Percentiles rank a stretch among this genome's conserved stretches.
Evolutionary conservation across 208 protist genomes (phyloP).

Genomic region (Leptomonas pyrrhocoris): DNA sequence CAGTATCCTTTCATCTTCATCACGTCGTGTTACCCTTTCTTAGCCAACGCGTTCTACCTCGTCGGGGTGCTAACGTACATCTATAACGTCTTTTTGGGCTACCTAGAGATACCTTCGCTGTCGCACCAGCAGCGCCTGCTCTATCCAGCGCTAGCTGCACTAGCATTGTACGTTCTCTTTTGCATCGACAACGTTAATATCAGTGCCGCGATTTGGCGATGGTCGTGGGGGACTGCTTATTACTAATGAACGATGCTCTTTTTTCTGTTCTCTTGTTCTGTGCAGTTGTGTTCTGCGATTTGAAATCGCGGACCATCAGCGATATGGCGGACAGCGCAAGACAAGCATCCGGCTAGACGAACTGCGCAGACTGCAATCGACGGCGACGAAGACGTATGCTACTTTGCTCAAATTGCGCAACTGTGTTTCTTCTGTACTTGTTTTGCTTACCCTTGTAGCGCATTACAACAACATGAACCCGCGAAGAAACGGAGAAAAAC

Average conservation of each 20-base stretch:
- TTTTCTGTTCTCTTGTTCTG: neutral
- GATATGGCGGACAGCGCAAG: too few species aligned
- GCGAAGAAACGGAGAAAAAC: too few species aligned
- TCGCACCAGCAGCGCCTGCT: constrained; percentile 86
- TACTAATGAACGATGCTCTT: neutral
- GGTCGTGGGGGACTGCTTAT: neutral
- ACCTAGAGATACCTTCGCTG: constrained; percentile 91
- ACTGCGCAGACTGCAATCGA: neutral
- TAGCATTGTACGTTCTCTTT: constrained; percentile 53
- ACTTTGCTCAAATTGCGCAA: neutral
- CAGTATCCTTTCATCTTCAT: constrained; percentile 49
- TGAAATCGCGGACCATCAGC: neutral
- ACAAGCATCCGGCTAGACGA: too few species aligned
- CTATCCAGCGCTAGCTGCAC: constrained; percentile 82
- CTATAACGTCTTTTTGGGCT: constrained; percentile 93
- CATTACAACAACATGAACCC: neutral
- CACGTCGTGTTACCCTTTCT: constrained; percentile 72
- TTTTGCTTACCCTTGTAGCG: neutral
- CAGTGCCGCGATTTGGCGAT: constrained; percentile 17
- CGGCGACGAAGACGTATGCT: neutral
- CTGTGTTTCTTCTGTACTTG: neutral
- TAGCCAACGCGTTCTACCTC: constrained; percentile 63
- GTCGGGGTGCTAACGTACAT: constrained; percentile 78
- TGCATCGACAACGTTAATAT: constrained; percentile 50
- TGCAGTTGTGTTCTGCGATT: neutral